Evolutionary conservation across 495 filamentous ascomycete species (phyloP).

Genomic region (Coniosporium apollinis): DNA sequence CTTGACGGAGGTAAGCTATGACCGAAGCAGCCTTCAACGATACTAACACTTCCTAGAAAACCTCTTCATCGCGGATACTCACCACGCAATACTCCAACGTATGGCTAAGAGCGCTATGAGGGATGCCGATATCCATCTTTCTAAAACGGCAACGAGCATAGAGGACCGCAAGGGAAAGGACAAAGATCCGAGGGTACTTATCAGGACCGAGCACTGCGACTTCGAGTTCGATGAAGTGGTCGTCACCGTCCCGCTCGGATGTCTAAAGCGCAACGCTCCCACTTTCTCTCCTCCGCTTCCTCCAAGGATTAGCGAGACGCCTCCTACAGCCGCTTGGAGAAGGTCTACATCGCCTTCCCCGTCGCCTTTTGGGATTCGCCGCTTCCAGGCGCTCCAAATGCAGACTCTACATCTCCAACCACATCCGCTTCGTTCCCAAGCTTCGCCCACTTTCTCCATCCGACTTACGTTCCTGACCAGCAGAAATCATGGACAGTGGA

Average conservation of each 20-base stretch:
- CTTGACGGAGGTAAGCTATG: slow-evolving; percentile 1
- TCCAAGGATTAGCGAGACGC: background rate
- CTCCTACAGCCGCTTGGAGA: slow-evolving; percentile 5
- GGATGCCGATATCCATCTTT: slow-evolving; percentile 1
- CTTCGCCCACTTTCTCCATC: background rate
- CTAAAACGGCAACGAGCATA: background rate
- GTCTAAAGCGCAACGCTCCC: slow-evolving; percentile 6
- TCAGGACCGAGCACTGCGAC: background rate
- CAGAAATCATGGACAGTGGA: background rate
- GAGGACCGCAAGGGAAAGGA: background rate
- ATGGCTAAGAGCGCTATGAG: slow-evolving; percentile 3
- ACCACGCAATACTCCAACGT: slow-evolving; percentile 3
- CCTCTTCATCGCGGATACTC: slow-evolving; percentile 5
- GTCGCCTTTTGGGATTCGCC: slow-evolving; percentile 2
- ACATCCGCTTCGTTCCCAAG: background rate
- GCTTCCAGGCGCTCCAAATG: no score
- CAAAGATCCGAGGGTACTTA: background rate
- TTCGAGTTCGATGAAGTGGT: slow-evolving; percentile 8
- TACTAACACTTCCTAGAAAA: background rate
- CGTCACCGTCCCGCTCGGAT: slow-evolving; percentile 7
- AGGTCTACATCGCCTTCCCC: slow-evolving; percentile 6
- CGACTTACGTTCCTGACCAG: background rate
- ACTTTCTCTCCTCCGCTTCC: slow-evolving; percentile 7
- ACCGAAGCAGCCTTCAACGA: no score
- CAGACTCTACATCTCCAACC: background rate